phyloP scores from a whole-genome alignment of 805 yeast species.

The Clavispora carvajalis region DNA sequence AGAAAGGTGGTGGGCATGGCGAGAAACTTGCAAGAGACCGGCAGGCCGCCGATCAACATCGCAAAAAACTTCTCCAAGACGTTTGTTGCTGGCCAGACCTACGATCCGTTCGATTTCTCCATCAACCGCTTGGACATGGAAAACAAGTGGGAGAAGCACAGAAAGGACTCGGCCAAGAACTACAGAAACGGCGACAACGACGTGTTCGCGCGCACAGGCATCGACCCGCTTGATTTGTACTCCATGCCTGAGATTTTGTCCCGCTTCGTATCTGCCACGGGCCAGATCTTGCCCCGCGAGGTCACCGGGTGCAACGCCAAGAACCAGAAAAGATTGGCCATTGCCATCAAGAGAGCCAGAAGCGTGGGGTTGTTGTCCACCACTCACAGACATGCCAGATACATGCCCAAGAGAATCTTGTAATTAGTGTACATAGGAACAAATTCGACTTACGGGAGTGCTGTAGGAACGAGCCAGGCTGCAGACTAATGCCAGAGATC shows the following conservation, averaged over 20 bases:
- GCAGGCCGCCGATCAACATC: slow-evolving; percentile 32
- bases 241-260: slow-evolving; percentile 68
- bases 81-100: slow-evolving; percentile 49
- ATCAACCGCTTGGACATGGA: slow-evolving; percentile 52
- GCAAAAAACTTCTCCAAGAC: slow-evolving; percentile 34
- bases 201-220: slow-evolving; percentile 41
- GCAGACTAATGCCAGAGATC: neutral
- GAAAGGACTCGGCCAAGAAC: slow-evolving; percentile 21
- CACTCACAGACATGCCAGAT: slow-evolving; percentile 58
- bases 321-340: slow-evolving; percentile 67
- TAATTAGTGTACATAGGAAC: slow-evolving; percentile 11
- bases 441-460: too few species aligned
- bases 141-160: slow-evolving; percentile 17
- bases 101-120: slow-evolving; percentile 81
- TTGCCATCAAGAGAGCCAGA: slow-evolving; percentile 76
- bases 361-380: slow-evolving; percentile 74
- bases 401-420: slow-evolving; percentile 36
- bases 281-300: slow-evolving; percentile 70
- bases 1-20: slow-evolving; percentile 32
- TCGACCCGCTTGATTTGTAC: slow-evolving; percentile 68
- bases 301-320: slow-evolving; percentile 60
- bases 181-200: slow-evolving; percentile 13
- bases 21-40: slow-evolving; percentile 23
- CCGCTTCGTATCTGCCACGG: slow-evolving; percentile 61
- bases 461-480: neutral